Percentiles rank a stretch among this genome's conserved stretches.
Evolutionary conservation across 305 asterid genomes (phyloP).

Genomic region (Lippia alba): DNA sequence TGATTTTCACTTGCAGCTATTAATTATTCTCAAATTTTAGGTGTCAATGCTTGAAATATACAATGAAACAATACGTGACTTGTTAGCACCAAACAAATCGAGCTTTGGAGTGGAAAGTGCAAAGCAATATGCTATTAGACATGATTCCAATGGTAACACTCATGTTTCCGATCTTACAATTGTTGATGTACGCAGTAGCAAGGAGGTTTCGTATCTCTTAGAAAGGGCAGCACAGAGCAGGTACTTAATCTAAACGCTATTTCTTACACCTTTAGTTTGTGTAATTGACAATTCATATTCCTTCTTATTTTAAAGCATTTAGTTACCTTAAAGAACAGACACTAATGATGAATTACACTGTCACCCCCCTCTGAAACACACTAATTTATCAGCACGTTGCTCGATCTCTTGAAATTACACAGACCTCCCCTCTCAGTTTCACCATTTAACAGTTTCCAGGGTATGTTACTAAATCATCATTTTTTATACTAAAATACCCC

Average conservation of each 20-base stretch:
- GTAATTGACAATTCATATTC: constrained; percentile 1
- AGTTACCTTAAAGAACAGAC: too few relatives aligned
- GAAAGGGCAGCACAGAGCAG: constrained; percentile 97
- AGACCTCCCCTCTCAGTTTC: too few relatives aligned
- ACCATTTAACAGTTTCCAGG: too few relatives aligned
- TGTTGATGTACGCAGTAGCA: constrained; percentile 81
- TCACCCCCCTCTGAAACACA: too few relatives aligned
- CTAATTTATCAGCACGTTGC: too few relatives aligned
- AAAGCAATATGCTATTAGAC: constrained; percentile 89
- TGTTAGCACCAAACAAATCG: constrained; percentile 65
- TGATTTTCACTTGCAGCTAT: constrained; percentile 19
- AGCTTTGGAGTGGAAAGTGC: constrained; percentile 66
- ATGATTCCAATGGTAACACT: constrained; percentile 83
- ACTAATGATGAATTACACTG: too few relatives aligned
- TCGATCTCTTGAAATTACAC: too few relatives aligned
- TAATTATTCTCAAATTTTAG: constrained; percentile 37
- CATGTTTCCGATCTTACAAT: constrained; percentile 79
- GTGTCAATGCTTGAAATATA: constrained; percentile 98
- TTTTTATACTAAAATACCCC: too few relatives aligned
- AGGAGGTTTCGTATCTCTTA: constrained; percentile 88
- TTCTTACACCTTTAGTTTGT: not conserved
- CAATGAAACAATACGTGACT: constrained; percentile 90
- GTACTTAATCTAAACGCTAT: constrained; percentile 40
- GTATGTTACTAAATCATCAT: too few relatives aligned
- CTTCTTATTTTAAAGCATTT: not conserved